Conservation (phyloP, 805 yeast species). For the Metschnikowia baotianmanensis region DNA sequence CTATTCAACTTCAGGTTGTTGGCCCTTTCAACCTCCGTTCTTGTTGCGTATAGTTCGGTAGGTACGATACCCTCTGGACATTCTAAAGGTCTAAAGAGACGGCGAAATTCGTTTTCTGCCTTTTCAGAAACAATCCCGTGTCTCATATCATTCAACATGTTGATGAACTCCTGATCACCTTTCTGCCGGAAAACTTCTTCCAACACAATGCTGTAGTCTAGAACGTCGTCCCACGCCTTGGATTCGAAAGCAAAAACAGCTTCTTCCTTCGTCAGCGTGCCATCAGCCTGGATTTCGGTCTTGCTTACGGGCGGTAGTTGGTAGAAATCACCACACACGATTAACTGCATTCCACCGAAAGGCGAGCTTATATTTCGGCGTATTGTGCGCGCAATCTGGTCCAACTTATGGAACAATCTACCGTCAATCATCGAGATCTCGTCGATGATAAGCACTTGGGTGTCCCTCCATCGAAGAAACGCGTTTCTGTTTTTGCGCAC, state of each 20-base stretch:
- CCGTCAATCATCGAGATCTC: constrained; percentile 96
- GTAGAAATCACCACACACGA: constrained; percentile 92
- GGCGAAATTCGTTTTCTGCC: constrained; percentile 47
- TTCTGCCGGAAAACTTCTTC: constrained; percentile 84
- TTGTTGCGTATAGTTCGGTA: constrained; percentile 84
- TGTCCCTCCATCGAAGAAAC: constrained; percentile 58
- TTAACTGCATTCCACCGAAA: constrained; percentile 91
- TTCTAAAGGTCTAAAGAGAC: constrained; percentile 53
- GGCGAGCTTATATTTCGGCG: constrained; percentile 54
- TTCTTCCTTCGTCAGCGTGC: constrained; percentile 17
- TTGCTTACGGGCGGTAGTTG: constrained; percentile 88
- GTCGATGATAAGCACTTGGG: constrained; percentile 78
- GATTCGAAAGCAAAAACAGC: constrained; percentile 73
- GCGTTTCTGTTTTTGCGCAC: constrained; percentile 47
- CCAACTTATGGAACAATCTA: constrained; percentile 67
- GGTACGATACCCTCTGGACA: constrained; percentile 80
- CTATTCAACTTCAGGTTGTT: constrained; percentile 44
- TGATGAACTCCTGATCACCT: constrained; percentile 72
- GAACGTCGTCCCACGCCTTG: constrained; percentile 60
- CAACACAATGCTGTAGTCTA: constrained; percentile 65
- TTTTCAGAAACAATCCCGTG: constrained; percentile 58
- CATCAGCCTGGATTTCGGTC: constrained; percentile 25
- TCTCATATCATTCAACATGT: constrained; percentile 78
- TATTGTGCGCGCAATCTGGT: constrained; percentile 59
- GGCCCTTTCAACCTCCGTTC: constrained; percentile 79